A percentile compares a stretch with the other conserved stretches of the same genome.
Evolutionary conservation across 768 basidiomycete genomes (phyloP).

Genomic region (Lenzites betulinus): DNA sequence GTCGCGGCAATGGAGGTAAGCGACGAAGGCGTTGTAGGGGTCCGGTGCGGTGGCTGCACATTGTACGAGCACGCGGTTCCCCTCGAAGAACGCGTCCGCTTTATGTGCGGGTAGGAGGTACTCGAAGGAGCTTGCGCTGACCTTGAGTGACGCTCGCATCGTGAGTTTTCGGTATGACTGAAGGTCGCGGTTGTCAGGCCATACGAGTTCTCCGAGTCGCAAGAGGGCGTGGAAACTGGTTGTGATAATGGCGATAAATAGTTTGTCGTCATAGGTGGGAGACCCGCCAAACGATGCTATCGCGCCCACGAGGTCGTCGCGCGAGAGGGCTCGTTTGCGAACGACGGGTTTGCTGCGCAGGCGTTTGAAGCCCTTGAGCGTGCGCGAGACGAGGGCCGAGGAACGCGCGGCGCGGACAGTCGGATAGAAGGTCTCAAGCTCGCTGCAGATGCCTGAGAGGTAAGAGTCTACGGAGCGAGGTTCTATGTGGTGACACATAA

Average conservation of each 20-base stretch:
- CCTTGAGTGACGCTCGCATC: too few relatives aligned
- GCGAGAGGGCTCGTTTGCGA: conserved; percentile 33
- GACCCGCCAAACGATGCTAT: not conserved
- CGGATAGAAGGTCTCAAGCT: conserved; percentile 37
- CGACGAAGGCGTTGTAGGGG: too few relatives aligned
- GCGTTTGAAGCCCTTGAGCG: conserved; percentile 35
- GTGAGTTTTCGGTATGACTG: conserved; percentile 26
- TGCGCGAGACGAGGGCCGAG: conserved; percentile 32
- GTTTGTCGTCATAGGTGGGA: conserved; percentile 22
- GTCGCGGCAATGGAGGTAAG: too few relatives aligned
- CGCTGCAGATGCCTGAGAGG: conserved; percentile 40
- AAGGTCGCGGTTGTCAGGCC: conserved; percentile 17
- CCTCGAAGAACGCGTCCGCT: too few relatives aligned
- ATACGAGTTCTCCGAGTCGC: conserved; percentile 33
- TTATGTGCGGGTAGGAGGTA: too few relatives aligned
- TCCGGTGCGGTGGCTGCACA: too few relatives aligned
- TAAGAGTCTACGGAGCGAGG: conserved; percentile 37
- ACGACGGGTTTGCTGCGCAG: conserved; percentile 19
- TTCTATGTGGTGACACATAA: too few relatives aligned
- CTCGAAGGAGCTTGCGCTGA: too few relatives aligned
- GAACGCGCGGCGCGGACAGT: too few relatives aligned
- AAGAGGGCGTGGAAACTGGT: conserved; percentile 28
- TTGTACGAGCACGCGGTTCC: too few relatives aligned
- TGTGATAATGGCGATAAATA: conserved; percentile 26
- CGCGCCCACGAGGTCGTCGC: conserved; percentile 14